These are phyloP conservation scores for Penicillium sp. DNA, from an alignment of 2,329 filamentous ascomycete species.

Conservation along the genomic window DNA sequence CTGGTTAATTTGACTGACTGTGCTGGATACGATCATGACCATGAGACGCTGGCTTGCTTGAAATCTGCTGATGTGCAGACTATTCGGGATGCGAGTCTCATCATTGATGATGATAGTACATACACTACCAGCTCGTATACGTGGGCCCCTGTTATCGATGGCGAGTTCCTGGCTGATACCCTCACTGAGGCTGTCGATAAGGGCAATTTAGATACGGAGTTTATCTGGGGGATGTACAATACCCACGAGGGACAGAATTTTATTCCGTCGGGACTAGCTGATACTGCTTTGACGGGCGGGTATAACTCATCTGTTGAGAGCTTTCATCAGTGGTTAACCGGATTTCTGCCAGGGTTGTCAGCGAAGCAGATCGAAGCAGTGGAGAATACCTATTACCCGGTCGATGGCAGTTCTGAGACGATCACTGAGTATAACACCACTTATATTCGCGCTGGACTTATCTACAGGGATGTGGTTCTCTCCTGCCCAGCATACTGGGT, in stretches of 20 bases:
- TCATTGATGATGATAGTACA: slow-evolving; percentile 50
- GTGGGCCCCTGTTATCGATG: slow-evolving; percentile 64
- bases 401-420: slow-evolving; percentile 49
- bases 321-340: slow-evolving; percentile 56
- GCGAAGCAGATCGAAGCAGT: slow-evolving; percentile 41
- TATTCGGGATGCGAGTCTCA: slow-evolving; percentile 54
- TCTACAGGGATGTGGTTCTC: slow-evolving; percentile 61
- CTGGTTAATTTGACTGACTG: slow-evolving; percentile 54
- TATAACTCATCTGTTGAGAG: slow-evolving; percentile 54
- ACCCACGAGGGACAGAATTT: slow-evolving; percentile 65
- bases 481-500: slow-evolving; percentile 64
- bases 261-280: slow-evolving; percentile 52
- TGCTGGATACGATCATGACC: slow-evolving; percentile 14
- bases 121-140: slow-evolving; percentile 60
- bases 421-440: slow-evolving; percentile 52
- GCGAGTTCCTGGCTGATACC: slow-evolving; percentile 50
- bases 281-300: slow-evolving; percentile 32
- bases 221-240: slow-evolving; percentile 61
- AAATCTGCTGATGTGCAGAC: slow-evolving; percentile 56
- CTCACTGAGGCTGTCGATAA: slow-evolving; percentile 48
- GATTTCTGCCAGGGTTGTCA: slow-evolving; percentile 55
- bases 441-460: slow-evolving; percentile 55
- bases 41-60: slow-evolving; percentile 55
- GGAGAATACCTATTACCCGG: slow-evolving; percentile 51
- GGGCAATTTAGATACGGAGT: slow-evolving; percentile 47